Percentiles rank a stretch among this genome's conserved stretches.
Conservation (phyloP, 441 rosid species). For the Euphorbia schlechtendalii region DNA sequence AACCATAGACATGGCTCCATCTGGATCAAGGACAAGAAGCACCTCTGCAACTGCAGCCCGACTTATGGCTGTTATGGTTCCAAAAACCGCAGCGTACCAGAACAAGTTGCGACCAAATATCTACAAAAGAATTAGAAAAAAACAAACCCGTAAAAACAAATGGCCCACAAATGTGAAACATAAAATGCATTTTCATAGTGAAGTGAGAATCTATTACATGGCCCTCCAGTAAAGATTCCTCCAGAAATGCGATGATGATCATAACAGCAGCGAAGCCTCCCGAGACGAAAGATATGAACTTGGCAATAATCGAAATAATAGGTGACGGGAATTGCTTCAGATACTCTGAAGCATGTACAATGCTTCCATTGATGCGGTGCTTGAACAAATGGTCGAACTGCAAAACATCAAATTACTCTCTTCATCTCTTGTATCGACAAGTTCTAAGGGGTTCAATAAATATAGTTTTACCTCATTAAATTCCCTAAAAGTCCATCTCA, state of each 20-base stretch:
- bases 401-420: constrained; percentile 16
- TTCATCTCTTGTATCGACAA: too few relatives aligned
- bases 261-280: constrained; percentile 98
- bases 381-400: constrained; percentile 98
- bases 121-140: constrained; percentile 42
- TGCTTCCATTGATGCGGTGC: constrained; percentile 94
- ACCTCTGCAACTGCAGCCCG: constrained; percentile 87
- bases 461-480: constrained; percentile 68
- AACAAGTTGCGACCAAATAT: constrained; percentile 94
- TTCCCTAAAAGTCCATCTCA: constrained; percentile 94
- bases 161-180: neutral
- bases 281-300: constrained; percentile 93
- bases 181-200: constrained; percentile 7
- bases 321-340: constrained; percentile 91
- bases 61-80: constrained; percentile 92
- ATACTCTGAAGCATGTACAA: constrained; percentile 75
- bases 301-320: constrained; percentile 76
- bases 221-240: constrained; percentile 97
- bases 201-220: constrained; percentile 55
- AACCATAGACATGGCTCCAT: constrained; percentile 78
- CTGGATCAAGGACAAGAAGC: constrained; percentile 81
- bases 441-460: neutral
- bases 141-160: neutral
- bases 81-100: constrained; percentile 99
- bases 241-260: constrained; percentile 92